Evolutionary conservation across 441 rosid species (phyloP).

Genomic region (California macrophylla): DNA sequence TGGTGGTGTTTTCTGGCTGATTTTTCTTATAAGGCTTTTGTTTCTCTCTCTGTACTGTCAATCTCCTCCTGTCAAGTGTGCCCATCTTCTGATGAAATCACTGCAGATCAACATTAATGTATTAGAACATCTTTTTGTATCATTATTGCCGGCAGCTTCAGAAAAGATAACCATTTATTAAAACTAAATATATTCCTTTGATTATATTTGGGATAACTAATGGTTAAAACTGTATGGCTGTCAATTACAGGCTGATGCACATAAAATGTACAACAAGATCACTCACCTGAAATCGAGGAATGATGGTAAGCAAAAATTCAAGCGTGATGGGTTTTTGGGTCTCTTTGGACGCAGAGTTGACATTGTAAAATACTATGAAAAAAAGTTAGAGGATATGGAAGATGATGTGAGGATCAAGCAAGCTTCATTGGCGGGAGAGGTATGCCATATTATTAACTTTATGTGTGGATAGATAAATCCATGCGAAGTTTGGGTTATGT

Average conservation of each 20-base stretch:
- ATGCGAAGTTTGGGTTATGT: neutral
- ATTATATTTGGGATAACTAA: neutral
- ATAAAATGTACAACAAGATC: conserved; percentile 51
- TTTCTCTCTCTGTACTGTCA: neutral
- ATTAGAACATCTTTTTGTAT: neutral
- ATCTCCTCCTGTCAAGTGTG: neutral
- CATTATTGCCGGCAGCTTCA: neutral
- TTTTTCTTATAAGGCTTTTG: neutral
- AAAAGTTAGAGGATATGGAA: conserved; percentile 59
- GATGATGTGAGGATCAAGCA: conserved; percentile 50
- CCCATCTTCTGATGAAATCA: neutral
- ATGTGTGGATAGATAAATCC: neutral
- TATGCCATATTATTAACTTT: conserved; percentile 22
- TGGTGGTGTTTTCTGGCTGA: neutral
- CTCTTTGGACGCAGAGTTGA: conserved; percentile 56
- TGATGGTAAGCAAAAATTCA: conserved; percentile 26
- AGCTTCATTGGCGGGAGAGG: conserved; percentile 49
- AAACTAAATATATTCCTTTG: neutral
- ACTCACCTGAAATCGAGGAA: conserved; percentile 37
- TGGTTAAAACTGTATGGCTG: conserved; percentile 9
- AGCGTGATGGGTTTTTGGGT: conserved; percentile 61
- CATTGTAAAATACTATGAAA: conserved; percentile 47
- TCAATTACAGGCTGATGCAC: conserved; percentile 47
- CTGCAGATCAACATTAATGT: neutral
- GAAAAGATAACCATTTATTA: neutral